phyloP scores from a whole-genome alignment of 345 rosid species.

The Eucalyptus pauciflora region DNA sequence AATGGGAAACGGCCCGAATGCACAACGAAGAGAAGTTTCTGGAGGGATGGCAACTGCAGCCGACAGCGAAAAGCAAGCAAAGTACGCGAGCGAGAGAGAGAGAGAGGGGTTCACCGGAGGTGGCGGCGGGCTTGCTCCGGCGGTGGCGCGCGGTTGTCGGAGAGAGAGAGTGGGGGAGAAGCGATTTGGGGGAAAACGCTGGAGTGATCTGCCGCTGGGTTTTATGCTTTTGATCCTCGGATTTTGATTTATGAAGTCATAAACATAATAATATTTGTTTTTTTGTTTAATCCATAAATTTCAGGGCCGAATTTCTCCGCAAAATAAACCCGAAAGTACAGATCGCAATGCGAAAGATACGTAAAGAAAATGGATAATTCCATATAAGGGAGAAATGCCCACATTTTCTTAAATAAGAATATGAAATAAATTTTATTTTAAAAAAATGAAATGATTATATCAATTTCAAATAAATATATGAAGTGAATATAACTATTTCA shows the following conservation, averaged over 20 bases:
- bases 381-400: too few species aligned
- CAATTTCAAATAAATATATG: accelerated
- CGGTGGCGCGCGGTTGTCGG: background rate
- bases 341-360: background rate
- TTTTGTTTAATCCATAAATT: background rate
- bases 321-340: background rate
- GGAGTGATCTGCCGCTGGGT: background rate
- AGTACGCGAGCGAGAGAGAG: background rate
- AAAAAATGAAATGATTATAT: accelerated
- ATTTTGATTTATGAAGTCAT: background rate
- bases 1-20: background rate
- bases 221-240: background rate
- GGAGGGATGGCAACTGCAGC: background rate
- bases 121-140: background rate
- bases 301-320: background rate
- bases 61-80: background rate
- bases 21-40: background rate
- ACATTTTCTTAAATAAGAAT: too few species aligned
- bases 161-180: background rate
- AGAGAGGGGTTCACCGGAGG: background rate
- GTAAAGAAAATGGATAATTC: background rate
- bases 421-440: too few species aligned
- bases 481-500: accelerated
- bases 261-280: background rate
- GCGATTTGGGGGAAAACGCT: background rate